Conservation (phyloP, 192 early-diverging fungal species). For the Gryganskiella cystojenkinii region DNA sequence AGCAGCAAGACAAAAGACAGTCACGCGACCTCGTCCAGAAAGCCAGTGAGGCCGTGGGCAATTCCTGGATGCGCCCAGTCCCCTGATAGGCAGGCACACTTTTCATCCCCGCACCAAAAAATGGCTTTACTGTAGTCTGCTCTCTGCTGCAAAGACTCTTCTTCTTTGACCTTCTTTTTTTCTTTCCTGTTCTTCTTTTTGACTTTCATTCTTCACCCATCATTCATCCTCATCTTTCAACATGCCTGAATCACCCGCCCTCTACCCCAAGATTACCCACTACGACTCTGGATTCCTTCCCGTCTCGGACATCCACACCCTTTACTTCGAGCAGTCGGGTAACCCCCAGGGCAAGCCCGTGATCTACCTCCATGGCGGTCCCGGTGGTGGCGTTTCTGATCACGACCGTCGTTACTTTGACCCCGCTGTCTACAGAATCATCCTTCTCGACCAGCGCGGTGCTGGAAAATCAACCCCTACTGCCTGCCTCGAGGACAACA, state of each 20-base stretch:
- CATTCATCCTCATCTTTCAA: neutral
- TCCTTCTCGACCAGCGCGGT: conserved; percentile 77
- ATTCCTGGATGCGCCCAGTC: no score
- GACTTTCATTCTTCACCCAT: neutral
- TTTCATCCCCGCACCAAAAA: no score
- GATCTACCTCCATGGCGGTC: conserved; percentile 64
- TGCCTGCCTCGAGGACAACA: conserved; percentile 74
- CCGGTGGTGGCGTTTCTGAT: conserved; percentile 69
- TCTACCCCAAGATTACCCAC: conserved; percentile 58
- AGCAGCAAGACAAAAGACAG: no score
- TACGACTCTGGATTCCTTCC: conserved; percentile 65
- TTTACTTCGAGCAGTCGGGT: conserved; percentile 73
- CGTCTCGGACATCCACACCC: conserved; percentile 65
- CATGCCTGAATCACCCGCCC: conserved; percentile 47
- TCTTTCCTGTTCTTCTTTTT: neutral
- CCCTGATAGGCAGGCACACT: no score
- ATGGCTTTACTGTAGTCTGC: no score
- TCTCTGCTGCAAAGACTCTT: no score
- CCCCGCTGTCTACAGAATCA: conserved; percentile 68
- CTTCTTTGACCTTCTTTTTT: no score
- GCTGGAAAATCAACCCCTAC: conserved; percentile 72
- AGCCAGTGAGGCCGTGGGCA: no score
- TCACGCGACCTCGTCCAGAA: no score
- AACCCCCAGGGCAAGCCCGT: conserved; percentile 69
- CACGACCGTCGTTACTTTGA: conserved; percentile 63